These are phyloP conservation scores for Sporothrix mexicana DNA, from an alignment of 2,329 filamentous ascomycete genomes.

Conservation along the genomic window DNA sequence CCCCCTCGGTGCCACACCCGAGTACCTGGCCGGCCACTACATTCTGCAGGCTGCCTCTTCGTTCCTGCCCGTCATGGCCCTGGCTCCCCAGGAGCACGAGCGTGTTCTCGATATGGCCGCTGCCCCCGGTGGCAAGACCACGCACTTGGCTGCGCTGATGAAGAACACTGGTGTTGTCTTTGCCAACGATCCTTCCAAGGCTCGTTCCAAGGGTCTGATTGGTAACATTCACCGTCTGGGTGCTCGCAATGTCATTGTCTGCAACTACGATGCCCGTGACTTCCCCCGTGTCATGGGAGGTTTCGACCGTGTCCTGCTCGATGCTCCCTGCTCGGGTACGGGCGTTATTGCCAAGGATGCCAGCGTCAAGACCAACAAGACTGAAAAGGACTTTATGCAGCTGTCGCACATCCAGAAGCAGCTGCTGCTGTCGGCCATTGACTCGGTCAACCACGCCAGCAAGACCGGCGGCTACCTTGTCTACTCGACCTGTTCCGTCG, in stretches of 20 bases:
- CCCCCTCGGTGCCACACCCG: slow-evolving; percentile 90
- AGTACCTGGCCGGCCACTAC: slow-evolving; percentile 97
- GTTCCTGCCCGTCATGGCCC: slow-evolving; percentile 96
- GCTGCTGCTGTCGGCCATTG: slow-evolving; percentile 88
- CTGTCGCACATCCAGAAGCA: slow-evolving; percentile 96
- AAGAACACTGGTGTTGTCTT: slow-evolving; percentile 96
- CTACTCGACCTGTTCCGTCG: slow-evolving; percentile 79
- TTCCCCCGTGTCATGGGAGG: slow-evolving; percentile 95
- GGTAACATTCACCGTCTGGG: slow-evolving; percentile 97
- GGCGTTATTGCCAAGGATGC: slow-evolving; percentile 98
- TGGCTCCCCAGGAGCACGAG: slow-evolving; percentile 92
- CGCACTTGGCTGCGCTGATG: slow-evolving; percentile 95
- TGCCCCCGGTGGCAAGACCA: slow-evolving; percentile 94
- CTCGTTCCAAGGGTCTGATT: slow-evolving; percentile 93
- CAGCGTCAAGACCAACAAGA: slow-evolving; percentile 98
- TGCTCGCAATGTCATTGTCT: slow-evolving; percentile 91
- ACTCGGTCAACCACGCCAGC: slow-evolving; percentile 92
- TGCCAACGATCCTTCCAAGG: slow-evolving; percentile 94
- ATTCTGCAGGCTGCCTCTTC: slow-evolving; percentile 96
- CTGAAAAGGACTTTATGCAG: slow-evolving; percentile 89
- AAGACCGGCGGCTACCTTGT: slow-evolving; percentile 95
- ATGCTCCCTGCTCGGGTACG: slow-evolving; percentile 94
- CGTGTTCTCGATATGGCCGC: slow-evolving; percentile 92
- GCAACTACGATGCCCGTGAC: slow-evolving; percentile 91
- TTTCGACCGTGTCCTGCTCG: slow-evolving; percentile 91